Evolutionary conservation across 345 rosid species (phyloP), one percentile per base, ranked within the genome.

Genomic region (Pistacia integerrima): DNA sequence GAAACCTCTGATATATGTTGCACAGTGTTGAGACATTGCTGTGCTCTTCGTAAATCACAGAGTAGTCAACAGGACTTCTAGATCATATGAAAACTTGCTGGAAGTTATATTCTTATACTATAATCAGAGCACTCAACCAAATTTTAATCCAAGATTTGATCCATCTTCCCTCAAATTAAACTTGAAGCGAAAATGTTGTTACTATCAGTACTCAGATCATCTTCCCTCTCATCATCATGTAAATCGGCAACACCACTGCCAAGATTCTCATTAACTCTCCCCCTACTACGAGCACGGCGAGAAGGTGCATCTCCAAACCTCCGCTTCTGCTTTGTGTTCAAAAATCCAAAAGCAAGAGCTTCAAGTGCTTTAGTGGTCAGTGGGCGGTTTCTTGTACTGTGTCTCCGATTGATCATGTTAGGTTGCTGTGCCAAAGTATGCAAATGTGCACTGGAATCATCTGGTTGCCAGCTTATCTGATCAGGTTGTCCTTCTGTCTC

Each of bases 281-380:
- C 17, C 62, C 73, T 61, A 35, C 48, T 72, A 36, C 67, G 75
- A 46, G 72, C 70, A 58, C 65, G 83, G 68, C 72, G 78, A 59
- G 87, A 76, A 64, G 80, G 74, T 30, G 67, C 76, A 8, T 76
- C 80, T 75, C 73, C 71, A 35, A 62, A 71, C 75, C 77, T 84
- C 44, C 87, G 77, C 82, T 82, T 89, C 77, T 79, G 78, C 62
- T 76, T 81, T 18, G 83, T 52, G 67, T 61, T 80, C 51, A 85
- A 65, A 68, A 82, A 82, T 49, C 88, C 92, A 46, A 67, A 76
- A 46, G 88, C 90, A 67, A 84, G 73, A 58, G 92, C 92, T 81
- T 89, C 92, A 70, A 89, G 83, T 14, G 92, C 92, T 83, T 87
- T 89, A 2, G 87, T 72, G 41, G 90, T 87, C 66, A 67, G 80